These are phyloP conservation scores for Lycium ferocissimum DNA, from an alignment of 257 asterid genomes.

Conservation along the genomic window DNA sequence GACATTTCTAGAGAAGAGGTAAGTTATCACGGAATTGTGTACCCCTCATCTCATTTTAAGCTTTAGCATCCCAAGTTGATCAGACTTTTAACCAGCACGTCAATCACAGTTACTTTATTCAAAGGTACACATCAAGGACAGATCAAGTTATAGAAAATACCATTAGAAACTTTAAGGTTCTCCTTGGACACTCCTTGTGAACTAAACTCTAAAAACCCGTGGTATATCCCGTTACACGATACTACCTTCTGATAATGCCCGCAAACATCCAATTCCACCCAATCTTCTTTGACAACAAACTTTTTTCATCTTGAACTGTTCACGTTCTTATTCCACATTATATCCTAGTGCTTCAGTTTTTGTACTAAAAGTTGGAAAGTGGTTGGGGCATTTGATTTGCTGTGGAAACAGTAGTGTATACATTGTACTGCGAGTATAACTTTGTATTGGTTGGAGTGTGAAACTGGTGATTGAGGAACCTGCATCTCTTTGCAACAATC, in stretches of 20 bases:
- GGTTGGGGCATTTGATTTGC: not conserved
- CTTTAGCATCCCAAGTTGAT: not conserved
- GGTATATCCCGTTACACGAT: not conserved
- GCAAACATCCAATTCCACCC: slow-evolving; percentile 2
- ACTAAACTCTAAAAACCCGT: not conserved
- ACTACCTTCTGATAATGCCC: not conserved
- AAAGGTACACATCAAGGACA: not conserved
- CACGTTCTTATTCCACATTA: not conserved
- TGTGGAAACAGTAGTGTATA: not conserved
- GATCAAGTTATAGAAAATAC: not conserved
- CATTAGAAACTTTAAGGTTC: not conserved
- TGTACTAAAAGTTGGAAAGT: not conserved
- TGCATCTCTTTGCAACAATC: slow-evolving; percentile 9
- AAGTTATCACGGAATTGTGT: slow-evolving; percentile 22
- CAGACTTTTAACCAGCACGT: not conserved
- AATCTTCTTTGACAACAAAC: not conserved
- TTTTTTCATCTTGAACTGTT: not conserved
- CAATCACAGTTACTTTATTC: not conserved
- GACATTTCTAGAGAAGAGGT: slow-evolving; percentile 98
- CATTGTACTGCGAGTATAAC: not conserved
- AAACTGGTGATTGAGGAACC: not conserved
- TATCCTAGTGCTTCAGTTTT: not conserved
- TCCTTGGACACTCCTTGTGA: slow-evolving; percentile 2
- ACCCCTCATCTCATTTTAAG: not conserved
- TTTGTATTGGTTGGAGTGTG: not conserved